Evolutionary conservation across 805 yeast genomes (phyloP), one percentile per base, ranked within the genome.

Genomic region (Candida hungchunana): DNA sequence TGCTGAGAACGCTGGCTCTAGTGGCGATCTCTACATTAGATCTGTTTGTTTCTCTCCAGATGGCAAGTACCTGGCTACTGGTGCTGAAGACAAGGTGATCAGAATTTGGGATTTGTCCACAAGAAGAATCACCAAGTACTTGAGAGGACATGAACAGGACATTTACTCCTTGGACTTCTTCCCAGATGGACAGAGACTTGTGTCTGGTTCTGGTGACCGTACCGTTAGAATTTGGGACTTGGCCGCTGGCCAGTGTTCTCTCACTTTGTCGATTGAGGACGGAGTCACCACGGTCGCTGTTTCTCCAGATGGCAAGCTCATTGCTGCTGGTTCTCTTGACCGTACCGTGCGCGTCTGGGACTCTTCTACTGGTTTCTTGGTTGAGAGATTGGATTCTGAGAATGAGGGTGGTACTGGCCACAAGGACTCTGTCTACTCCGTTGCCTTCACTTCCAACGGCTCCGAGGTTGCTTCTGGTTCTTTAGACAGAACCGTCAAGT

Each of bases 241-340:
- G 57, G 77, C 84, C 50, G 75, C 87, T 26, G 93, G 95, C 17
- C 88, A 85, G 64, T 86, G 96, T 60, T 79, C 88, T 16, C 71
- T 88, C 55, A 88, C 96, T 31, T 70, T 90, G 47, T 77, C 88
- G 13, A 89, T 90, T 52, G 97, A 90, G 63, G 97, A 90, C 60
- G 98, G 98, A 50, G 97, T 90, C 36, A 90, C 98, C 37, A 90
- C 98, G 0, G 97, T 90, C 30, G 96, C 97, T 15, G 90, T 90
- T 27, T 85, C 96, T 28, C 97, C 97, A 32, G 95, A 90, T 61
- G 96, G 97, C 26, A 77, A 81, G 50, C 76, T 79, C 51, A 87
- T 93, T 52, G 97, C 97, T 26, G 97, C 97, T 13, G 98, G 98
- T 33, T 84, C 95, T 23, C 75, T 90, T 47, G 98, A 90, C 67